phyloP scores from a whole-genome alignment of 768 basidiomycete genomes.

The Russula lepida region DNA sequence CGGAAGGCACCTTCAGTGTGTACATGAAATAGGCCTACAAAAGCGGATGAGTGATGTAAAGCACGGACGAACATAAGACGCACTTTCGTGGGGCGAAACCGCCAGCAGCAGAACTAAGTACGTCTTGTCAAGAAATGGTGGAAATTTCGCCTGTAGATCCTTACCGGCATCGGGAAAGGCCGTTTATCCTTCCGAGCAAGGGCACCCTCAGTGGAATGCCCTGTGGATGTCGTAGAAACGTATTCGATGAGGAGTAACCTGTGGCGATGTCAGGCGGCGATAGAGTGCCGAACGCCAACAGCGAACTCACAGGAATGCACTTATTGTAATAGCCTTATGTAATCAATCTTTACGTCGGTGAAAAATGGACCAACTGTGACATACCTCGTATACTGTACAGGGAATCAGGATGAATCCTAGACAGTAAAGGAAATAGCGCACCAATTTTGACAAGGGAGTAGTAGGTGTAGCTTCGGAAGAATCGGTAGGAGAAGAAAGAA shows the following conservation, averaged over 20 bases:
- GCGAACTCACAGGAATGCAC: slow-evolving; percentile 70
- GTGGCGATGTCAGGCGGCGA: background rate
- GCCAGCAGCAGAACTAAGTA: slow-evolving; percentile 67
- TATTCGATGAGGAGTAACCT: slow-evolving; percentile 80
- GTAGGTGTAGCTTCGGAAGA: slow-evolving; percentile 68
- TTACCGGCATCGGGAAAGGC: slow-evolving; percentile 57
- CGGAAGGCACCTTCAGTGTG: slow-evolving; percentile 56
- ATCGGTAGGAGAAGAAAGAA: slow-evolving; percentile 82
- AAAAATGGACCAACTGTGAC: background rate
- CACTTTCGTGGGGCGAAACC: slow-evolving; percentile 76
- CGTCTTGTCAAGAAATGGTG: background rate
- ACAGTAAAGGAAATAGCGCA: slow-evolving; percentile 24
- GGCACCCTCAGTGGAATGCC: slow-evolving; percentile 54
- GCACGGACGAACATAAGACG: background rate
- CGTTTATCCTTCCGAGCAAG: slow-evolving; percentile 75
- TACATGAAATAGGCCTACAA: slow-evolving; percentile 80
- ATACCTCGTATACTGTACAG: slow-evolving; percentile 59
- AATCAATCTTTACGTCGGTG: background rate
- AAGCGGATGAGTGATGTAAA: slow-evolving; percentile 12
- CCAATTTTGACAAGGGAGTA: slow-evolving; percentile 45
- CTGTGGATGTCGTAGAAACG: slow-evolving; percentile 61
- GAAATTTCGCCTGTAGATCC: slow-evolving; percentile 25
- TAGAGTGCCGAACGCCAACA: background rate
- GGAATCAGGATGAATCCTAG: slow-evolving; percentile 20
- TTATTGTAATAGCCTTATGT: slow-evolving; percentile 63